Conservation (phyloP, 352 stramenopile species). For the Globisporangium rhizosaccharum region DNA sequence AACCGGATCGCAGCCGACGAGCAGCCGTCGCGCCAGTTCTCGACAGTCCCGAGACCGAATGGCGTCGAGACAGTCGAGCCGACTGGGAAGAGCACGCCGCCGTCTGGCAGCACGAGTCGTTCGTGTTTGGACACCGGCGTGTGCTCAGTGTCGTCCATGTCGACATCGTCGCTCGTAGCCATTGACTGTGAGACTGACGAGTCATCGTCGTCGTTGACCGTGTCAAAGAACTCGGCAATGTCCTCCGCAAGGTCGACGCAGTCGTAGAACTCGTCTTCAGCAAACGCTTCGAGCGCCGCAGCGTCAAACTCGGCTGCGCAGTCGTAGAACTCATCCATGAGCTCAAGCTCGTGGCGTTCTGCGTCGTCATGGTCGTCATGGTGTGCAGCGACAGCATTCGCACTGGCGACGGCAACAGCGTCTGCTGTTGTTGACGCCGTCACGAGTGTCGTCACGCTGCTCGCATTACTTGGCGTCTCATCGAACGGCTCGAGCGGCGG, state of each 20-base stretch:
- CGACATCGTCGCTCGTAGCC: not conserved
- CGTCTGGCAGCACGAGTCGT: not conserved
- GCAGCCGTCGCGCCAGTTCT: conserved; percentile 31
- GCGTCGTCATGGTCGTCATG: not conserved
- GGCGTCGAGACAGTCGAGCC: conserved; percentile 56
- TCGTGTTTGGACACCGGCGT: not conserved
- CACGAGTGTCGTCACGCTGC: not conserved
- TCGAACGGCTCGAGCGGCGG: no score
- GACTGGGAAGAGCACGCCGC: conserved; percentile 35
- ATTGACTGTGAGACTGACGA: not conserved
- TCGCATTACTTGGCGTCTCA: no score
- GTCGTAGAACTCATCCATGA: conserved; percentile 86
- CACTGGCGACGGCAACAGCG: not conserved
- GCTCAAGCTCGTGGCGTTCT: conserved; percentile 17
- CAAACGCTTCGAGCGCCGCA: conserved; percentile 48
- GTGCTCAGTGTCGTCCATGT: not conserved
- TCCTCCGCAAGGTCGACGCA: conserved; percentile 64
- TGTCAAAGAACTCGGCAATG: conserved; percentile 27
- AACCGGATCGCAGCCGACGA: conserved; percentile 40
- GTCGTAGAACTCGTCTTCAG: conserved; percentile 85
- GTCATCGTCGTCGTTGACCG: conserved; percentile 9
- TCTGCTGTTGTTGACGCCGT: not conserved
- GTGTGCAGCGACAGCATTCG: not conserved
- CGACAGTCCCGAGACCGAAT: conserved; percentile 58
- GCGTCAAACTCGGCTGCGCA: conserved; percentile 58